Conservation (phyloP, 306 rosid genomes). For the Inga oerstediana region DNA sequence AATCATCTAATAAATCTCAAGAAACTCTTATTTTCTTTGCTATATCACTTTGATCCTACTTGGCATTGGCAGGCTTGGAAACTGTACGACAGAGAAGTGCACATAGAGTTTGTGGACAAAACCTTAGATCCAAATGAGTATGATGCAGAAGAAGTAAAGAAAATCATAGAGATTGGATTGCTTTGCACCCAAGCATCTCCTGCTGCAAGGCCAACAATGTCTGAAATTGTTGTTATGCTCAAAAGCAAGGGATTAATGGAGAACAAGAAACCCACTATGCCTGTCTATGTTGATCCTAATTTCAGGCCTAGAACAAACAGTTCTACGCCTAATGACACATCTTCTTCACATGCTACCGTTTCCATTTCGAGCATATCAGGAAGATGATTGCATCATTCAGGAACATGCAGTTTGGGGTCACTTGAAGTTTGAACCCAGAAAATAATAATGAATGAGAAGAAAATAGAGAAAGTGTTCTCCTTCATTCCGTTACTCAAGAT, state of each 20-base stretch:
- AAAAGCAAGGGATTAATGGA: slow-evolving; percentile 7
- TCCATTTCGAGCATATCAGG: neutral
- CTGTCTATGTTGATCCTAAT: neutral
- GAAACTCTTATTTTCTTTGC: neutral
- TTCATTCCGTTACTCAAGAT: neutral
- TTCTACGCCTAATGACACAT: neutral
- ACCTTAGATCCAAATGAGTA: neutral
- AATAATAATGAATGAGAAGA: neutral
- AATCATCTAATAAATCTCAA: neutral
- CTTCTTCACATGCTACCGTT: neutral
- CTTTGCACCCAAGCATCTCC: slow-evolving; percentile 3
- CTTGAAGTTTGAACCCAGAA: neutral
- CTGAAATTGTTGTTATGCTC: slow-evolving; percentile 1
- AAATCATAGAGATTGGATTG: neutral
- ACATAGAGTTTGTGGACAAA: neutral
- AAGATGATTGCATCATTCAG: neutral
- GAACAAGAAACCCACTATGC: neutral
- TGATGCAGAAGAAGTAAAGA: slow-evolving; percentile 7
- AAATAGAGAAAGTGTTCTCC: neutral
- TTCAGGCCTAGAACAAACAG: neutral
- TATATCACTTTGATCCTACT: neutral
- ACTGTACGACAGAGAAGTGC: neutral
- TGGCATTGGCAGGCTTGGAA: slow-evolving; percentile 6
- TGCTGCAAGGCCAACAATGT: neutral
- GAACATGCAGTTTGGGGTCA: neutral